Percentiles rank a stretch among this genome's conserved stretches.
phyloP scores from a whole-genome alignment of 495 filamentous ascomycete species.

The Tricharina praecox region DNA sequence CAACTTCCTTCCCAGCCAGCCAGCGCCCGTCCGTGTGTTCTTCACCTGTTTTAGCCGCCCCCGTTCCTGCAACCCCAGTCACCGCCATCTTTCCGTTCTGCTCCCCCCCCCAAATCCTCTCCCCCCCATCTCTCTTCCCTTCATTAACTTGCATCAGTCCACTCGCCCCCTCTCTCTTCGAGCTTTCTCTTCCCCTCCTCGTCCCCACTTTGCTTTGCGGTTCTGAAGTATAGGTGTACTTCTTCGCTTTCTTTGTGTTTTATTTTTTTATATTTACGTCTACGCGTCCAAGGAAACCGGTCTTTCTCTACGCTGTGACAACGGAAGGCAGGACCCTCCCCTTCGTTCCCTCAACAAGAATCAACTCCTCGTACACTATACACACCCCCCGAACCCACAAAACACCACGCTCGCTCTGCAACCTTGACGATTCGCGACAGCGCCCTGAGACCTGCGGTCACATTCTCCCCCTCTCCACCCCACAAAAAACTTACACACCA shows the following conservation, averaged over 20 bases:
- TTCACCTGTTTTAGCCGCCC: slow-evolving; percentile 7
- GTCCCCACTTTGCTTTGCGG: slow-evolving; percentile 20
- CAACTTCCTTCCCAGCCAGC: background rate
- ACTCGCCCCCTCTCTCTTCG: slow-evolving; percentile 16
- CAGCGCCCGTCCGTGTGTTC: background rate
- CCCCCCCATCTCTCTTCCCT: slow-evolving; percentile 16
- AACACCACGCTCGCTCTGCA: slow-evolving; percentile 9
- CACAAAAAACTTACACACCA: background rate
- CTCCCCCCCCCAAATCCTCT: slow-evolving; percentile 13
- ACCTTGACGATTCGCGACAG: slow-evolving; percentile 9
- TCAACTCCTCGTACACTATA: slow-evolving; percentile 8
- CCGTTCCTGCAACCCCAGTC: slow-evolving; percentile 14
- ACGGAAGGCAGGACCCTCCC: slow-evolving; percentile 28
- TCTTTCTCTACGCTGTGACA: slow-evolving; percentile 28
- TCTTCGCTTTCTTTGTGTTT: slow-evolving; percentile 28
- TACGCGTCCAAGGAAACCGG: slow-evolving; percentile 27
- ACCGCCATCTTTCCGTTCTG: slow-evolving; percentile 21
- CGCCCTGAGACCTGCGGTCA: slow-evolving; percentile 6
- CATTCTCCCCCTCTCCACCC: background rate
- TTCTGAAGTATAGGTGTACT: slow-evolving; percentile 26
- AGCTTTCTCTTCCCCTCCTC: slow-evolving; percentile 9
- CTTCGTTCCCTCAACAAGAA: slow-evolving; percentile 28
- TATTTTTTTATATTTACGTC: slow-evolving; percentile 26
- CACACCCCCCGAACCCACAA: background rate
- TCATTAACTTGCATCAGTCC: slow-evolving; percentile 11